These are phyloP conservation scores for Brassica balearica DNA, from an alignment of 441 rosid species.

Conservation along the genomic window DNA sequence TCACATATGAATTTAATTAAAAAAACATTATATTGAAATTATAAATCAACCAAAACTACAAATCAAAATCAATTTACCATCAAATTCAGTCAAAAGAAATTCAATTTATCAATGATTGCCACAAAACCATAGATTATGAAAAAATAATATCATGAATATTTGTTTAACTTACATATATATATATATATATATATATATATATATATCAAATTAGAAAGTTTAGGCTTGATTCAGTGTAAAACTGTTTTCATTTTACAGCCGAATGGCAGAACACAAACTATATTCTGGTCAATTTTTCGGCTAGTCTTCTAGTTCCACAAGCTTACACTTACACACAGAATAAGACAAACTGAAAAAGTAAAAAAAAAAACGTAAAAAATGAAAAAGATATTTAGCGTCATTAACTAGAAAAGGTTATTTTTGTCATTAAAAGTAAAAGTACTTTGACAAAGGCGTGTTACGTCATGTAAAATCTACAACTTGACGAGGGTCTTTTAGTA, in stretches of 20 bases:
- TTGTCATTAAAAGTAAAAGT: slow-evolving; percentile 43
- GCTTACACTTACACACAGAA: neutral
- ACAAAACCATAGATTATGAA: neutral
- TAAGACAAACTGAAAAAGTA: slow-evolving; percentile 18
- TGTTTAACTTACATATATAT: neutral
- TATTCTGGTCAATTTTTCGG: neutral
- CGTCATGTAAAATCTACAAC: slow-evolving; percentile 34
- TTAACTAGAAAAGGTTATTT: slow-evolving; percentile 35
- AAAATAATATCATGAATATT: neutral
- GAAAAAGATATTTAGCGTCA: slow-evolving; percentile 17
- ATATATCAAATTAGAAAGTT: neutral
- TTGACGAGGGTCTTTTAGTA: slow-evolving; percentile 1
- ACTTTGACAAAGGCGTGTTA: slow-evolving; percentile 35
- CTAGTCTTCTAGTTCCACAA: neutral
- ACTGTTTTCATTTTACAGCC: neutral
- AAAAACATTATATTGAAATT: too few species aligned
- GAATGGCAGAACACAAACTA: neutral
- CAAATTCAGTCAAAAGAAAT: too few species aligned
- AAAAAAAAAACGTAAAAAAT: slow-evolving; percentile 15
- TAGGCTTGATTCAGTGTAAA: neutral
- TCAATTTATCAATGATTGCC: neutral
- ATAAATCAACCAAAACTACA: neutral
- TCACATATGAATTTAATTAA: neutral
- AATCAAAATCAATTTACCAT: neutral
- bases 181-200: neutral